These are phyloP conservation scores for Candida ascalaphidarum DNA, from an alignment of 805 yeast species.

Conservation along the genomic window DNA sequence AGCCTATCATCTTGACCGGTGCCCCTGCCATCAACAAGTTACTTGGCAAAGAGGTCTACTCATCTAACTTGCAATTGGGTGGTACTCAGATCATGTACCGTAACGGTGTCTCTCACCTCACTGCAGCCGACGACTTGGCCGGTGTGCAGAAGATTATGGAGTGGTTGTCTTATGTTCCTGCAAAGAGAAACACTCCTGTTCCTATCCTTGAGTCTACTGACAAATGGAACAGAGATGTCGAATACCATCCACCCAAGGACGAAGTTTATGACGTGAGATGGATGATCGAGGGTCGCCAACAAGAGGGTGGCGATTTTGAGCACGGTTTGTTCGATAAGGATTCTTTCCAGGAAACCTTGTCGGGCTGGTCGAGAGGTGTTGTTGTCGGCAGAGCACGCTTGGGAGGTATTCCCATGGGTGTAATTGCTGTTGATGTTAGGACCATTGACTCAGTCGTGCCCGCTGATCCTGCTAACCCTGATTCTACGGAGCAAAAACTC, in stretches of 20 bases:
- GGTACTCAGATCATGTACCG: constrained; percentile 98
- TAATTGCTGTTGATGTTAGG: constrained; percentile 91
- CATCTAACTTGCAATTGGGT: constrained; percentile 95
- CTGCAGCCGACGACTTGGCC: constrained; percentile 93
- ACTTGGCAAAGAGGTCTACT: constrained; percentile 93
- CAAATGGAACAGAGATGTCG: constrained; percentile 90
- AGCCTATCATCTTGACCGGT: constrained; percentile 97
- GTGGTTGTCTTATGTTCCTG: constrained; percentile 95
- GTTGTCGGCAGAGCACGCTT: constrained; percentile 98
- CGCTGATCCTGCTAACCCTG: constrained; percentile 98
- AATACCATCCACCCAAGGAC: constrained; percentile 61
- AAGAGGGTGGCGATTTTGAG: constrained; percentile 66
- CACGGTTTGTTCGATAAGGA: constrained; percentile 85
- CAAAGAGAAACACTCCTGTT: constrained; percentile 79
- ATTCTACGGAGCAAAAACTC: constrained; percentile 75
- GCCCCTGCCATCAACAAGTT: constrained; percentile 98
- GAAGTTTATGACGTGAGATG: constrained; percentile 88
- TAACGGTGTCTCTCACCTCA: constrained; percentile 96
- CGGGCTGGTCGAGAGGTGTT: constrained; percentile 99
- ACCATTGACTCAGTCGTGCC: constrained; percentile 84
- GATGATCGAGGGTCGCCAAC: constrained; percentile 80
- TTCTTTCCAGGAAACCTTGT: constrained; percentile 91
- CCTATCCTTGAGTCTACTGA: constrained; percentile 81
- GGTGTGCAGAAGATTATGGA: constrained; percentile 92
- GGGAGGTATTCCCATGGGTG: constrained; percentile 99